Evolutionary conservation across 2,329 filamentous ascomycete genomes (phyloP).

Genomic region (Ceratocystis colombiana): DNA sequence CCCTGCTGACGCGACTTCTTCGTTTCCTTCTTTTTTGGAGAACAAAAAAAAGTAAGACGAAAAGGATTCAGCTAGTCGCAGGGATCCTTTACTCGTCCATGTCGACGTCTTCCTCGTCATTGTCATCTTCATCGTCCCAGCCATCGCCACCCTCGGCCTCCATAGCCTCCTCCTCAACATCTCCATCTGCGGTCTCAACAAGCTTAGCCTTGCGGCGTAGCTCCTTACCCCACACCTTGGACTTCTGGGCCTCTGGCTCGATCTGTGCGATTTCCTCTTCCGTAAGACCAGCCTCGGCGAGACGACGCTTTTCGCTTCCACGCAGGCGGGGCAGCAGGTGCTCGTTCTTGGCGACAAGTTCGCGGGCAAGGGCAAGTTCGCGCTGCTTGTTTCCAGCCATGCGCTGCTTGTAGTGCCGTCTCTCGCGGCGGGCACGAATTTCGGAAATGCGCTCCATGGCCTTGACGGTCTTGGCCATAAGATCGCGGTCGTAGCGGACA

Average conservation of each 20-base stretch:
- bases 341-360: constrained; percentile 82
- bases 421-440: constrained; percentile 72
- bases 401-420: constrained; percentile 85
- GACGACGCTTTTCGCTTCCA: constrained; percentile 50
- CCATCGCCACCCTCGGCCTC: constrained; percentile 27
- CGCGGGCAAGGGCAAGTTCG: constrained; percentile 68
- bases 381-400: constrained; percentile 84
- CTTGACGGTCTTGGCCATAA: constrained; percentile 74
- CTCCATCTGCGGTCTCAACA: constrained; percentile 28
- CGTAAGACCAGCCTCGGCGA: constrained; percentile 45
- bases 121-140: constrained; percentile 32
- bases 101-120: constrained; percentile 35
- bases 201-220: constrained; percentile 30
- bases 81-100: constrained; percentile 33
- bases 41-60: not conserved
- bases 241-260: constrained; percentile 34
- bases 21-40: not conserved
- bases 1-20: not conserved
- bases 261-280: constrained; percentile 43
- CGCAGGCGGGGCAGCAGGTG: constrained; percentile 73
- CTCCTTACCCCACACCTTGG: constrained; percentile 38
- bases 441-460: constrained; percentile 87
- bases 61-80: constrained; percentile 26
- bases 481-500: constrained; percentile 88
- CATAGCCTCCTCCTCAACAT: constrained; percentile 29